phyloP scores from a whole-genome alignment of 225 moss, liverwort and hornwort species.

The Sphagnum contortum region DNA sequence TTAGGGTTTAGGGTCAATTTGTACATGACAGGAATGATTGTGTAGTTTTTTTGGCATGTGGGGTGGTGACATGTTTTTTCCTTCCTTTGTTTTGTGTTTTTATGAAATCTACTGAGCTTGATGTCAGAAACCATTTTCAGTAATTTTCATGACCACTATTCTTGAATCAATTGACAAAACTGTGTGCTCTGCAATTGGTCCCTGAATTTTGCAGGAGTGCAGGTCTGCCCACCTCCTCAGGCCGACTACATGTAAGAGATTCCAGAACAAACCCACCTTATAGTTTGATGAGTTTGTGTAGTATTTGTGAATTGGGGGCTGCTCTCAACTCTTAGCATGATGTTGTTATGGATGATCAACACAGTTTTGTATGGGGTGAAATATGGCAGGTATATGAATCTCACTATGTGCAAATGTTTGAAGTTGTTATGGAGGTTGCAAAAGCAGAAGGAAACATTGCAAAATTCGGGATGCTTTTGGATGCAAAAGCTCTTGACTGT shows the following conservation, averaged over 20 bases:
- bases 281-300: neutral
- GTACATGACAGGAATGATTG: no score
- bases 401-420: conserved; percentile 6
- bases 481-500: neutral
- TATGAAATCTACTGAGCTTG: neutral
- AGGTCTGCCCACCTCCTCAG: conserved; percentile 3
- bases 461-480: neutral
- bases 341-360: neutral
- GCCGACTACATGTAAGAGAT: conserved; percentile 3
- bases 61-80: neutral
- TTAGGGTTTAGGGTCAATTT: no score
- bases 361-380: neutral
- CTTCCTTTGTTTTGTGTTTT: neutral
- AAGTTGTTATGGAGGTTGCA: conserved; percentile 7
- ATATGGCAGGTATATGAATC: conserved; percentile 2
- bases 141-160: no score
- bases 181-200: no score
- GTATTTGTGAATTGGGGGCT: neutral
- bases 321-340: neutral
- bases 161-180: no score
- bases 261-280: neutral
- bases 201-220: neutral
- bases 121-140: no score
- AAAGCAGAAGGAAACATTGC: conserved; percentile 1
- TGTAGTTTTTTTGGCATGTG: no score